phyloP scores from a whole-genome alignment of 192 early-diverging fungal species.

The Phycomyces nitens region DNA sequence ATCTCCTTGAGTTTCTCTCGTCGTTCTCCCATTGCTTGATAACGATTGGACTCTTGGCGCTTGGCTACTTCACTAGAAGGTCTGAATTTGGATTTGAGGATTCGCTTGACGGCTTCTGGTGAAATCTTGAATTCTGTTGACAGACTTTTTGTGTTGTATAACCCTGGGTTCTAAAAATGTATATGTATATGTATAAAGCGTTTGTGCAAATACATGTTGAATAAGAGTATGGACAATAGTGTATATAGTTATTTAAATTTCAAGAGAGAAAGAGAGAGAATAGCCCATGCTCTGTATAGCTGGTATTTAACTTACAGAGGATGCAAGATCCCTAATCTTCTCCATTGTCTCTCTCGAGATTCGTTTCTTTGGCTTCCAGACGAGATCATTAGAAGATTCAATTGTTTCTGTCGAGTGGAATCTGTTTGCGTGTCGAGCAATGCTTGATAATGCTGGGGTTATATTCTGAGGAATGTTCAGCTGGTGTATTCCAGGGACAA shows the following conservation, averaged over 20 bases:
- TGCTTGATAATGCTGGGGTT: background rate
- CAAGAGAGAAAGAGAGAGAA: no score
- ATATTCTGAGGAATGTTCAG: background rate
- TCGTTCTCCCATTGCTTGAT: conserved; percentile 28
- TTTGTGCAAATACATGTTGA: no score
- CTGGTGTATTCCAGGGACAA: background rate
- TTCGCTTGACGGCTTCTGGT: conserved; percentile 46
- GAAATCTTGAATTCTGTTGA: conserved; percentile 52
- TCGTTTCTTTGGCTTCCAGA: conserved; percentile 19
- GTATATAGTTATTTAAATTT: background rate
- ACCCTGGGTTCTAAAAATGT: conserved; percentile 45
- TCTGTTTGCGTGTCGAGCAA: no score
- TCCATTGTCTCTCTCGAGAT: conserved; percentile 19
- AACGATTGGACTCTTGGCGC: conserved; percentile 41
- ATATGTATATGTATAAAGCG: no score
- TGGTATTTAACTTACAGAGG: conserved; percentile 4
- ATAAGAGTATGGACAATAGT: no score
- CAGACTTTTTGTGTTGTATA: conserved; percentile 40
- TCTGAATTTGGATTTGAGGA: conserved; percentile 48
- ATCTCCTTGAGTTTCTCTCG: conserved; percentile 17
- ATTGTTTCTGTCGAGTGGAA: background rate
- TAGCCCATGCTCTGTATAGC: no score
- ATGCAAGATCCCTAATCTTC: conserved; percentile 16
- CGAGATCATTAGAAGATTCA: background rate
- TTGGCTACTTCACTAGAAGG: conserved; percentile 29